Evolutionary conservation across 164 flowering plant species (phyloP).

Genomic region (Protea cynaroides): DNA sequence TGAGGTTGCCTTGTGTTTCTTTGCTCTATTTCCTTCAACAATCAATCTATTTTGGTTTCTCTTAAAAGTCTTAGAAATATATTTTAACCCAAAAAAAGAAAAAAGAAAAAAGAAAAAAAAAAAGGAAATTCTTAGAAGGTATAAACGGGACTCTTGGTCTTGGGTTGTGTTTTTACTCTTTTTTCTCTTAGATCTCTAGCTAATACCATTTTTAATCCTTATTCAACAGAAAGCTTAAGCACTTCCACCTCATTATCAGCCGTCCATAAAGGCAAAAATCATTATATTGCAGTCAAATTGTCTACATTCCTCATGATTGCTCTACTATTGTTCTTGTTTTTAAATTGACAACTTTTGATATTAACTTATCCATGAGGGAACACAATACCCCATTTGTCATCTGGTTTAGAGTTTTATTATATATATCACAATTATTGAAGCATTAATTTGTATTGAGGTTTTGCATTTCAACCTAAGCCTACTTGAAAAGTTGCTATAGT

Average conservation of each 20-base stretch:
- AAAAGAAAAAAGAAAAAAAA: background rate
- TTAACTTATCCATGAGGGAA: slow-evolving; percentile 6
- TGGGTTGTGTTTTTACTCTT: background rate
- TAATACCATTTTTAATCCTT: background rate
- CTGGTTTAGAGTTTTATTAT: background rate
- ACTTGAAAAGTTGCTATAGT: slow-evolving; percentile 2
- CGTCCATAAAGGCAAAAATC: slow-evolving; percentile 15
- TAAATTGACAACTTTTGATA: slow-evolving; percentile 1
- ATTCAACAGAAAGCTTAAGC: slow-evolving; percentile 1
- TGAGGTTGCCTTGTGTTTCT: background rate
- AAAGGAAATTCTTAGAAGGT: no score
- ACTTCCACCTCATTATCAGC: slow-evolving; percentile 11
- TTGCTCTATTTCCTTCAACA: background rate
- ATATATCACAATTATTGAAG: slow-evolving; percentile 16
- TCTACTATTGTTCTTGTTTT: background rate
- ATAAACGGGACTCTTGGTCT: no score
- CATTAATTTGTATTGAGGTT: slow-evolving; percentile 4
- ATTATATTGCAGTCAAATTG: slow-evolving; percentile 4
- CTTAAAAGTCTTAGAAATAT: slow-evolving; percentile 1
- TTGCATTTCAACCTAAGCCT: slow-evolving; percentile 8
- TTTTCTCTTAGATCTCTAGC: slow-evolving; percentile 12
- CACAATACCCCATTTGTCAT: background rate
- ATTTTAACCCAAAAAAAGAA: background rate
- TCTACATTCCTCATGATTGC: slow-evolving; percentile 8
- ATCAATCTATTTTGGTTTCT: background rate